phyloP scores from a whole-genome alignment of 805 yeast species.

The Maudiozyma turicensis region DNA sequence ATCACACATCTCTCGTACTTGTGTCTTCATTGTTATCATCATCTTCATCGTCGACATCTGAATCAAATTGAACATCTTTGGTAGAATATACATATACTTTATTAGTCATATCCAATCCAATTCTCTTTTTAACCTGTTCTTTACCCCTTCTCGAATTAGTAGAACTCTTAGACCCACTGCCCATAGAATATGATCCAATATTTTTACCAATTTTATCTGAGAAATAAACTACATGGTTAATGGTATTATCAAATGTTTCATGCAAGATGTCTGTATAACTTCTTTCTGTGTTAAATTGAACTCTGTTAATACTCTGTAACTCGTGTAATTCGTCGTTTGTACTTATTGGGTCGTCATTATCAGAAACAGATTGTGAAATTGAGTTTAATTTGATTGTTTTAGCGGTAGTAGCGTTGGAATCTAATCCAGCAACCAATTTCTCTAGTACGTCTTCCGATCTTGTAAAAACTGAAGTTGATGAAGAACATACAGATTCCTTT shows the following conservation, averaged over 20 bases:
- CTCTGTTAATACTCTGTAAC: conserved; percentile 15
- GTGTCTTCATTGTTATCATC: not conserved
- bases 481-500: conserved; percentile 2
- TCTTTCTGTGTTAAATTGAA: conserved; percentile 10
- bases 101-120: conserved; percentile 21
- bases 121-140: conserved; percentile 20
- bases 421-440: not conserved
- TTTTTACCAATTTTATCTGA: conserved; percentile 50
- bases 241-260: conserved; percentile 23
- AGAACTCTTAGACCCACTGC: conserved; percentile 21
- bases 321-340: conserved; percentile 1
- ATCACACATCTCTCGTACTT: no score
- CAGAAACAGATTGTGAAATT: not conserved
- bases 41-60: conserved; percentile 3
- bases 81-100: conserved; percentile 37
- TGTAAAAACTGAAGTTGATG: not conserved
- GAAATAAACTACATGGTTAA: conserved; percentile 33
- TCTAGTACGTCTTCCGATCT: not conserved
- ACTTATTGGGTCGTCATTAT: not conserved
- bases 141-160: conserved; percentile 13
- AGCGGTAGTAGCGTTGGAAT: no score
- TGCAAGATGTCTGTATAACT: conserved; percentile 15
- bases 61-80: conserved; percentile 33
- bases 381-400: not conserved
- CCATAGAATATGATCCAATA: conserved; percentile 45